Evolutionary conservation across 1,284 basidiomycete species (phyloP).

Genomic region (Leucoagaricus sp.): DNA sequence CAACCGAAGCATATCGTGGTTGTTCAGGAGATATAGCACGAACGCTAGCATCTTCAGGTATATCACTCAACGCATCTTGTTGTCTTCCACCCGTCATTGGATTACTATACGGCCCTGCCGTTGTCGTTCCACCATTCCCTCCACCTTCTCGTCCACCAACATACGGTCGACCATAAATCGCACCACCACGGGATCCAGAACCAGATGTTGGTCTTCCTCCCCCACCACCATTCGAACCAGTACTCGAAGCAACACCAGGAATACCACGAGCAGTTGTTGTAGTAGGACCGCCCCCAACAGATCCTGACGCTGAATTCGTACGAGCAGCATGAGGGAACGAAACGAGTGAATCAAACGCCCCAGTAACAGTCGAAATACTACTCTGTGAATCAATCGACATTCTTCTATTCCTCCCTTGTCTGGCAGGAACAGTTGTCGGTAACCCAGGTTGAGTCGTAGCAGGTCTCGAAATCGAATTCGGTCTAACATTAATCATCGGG

Average conservation of each 20-base stretch:
- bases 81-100: neutral
- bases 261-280: neutral
- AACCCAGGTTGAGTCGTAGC: conserved; percentile 1
- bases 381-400: conserved; percentile 7
- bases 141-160: neutral
- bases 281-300: neutral
- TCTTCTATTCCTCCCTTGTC: neutral
- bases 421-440: conserved; percentile 4
- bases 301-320: neutral
- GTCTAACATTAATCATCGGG: neutral
- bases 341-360: neutral
- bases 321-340: conserved; percentile 3
- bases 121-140: neutral
- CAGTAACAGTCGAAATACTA: neutral
- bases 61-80: conserved; percentile 8
- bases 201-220: neutral
- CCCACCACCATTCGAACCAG: neutral
- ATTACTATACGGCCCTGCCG: neutral
- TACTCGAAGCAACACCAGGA: neutral
- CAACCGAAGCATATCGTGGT: neutral
- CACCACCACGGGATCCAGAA: too few species aligned
- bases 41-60: conserved; percentile 11
- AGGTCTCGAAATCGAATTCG: neutral
- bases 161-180: neutral
- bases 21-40: neutral